Evolutionary conservation across 208 protist genomes (phyloP), one percentile per base, ranked within the genome.

Genomic region (Leishmania tarentolae): DNA sequence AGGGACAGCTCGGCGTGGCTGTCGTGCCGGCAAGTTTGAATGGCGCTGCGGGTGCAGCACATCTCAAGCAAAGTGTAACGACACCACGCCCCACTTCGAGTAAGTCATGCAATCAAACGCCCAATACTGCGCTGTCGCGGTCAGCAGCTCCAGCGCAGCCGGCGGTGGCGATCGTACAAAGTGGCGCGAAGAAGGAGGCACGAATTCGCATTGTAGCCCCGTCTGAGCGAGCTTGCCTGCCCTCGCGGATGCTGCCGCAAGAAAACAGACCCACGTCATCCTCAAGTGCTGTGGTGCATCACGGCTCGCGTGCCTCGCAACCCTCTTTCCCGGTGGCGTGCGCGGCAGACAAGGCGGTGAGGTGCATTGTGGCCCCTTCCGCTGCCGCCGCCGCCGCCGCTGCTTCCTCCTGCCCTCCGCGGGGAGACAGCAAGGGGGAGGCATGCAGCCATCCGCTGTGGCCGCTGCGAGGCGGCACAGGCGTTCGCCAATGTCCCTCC

Each of bases 1-100:
- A 94, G 47, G 93, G 90, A 17, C 88, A 87, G 13, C 75, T 86
- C 40, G 74, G 79, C 56, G 56, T 78, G 17, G 53, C 37, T 59
- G 74, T 66, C 8, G 76, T 52, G 35, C 1, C 35, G 6, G 46
- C 31, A 57, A 56, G 70, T 21, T 7, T 11, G 42, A 28, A 21
- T 56, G 42, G 19, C 42, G 46, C 46, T 56, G 40, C 40, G 65
- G 8, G 46, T 13, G 11, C 19, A n/a, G 66, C 40, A 40, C 31
- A 44, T 37, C 66, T 40, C 66, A 47, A 71, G 40, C 37, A 7
- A 61, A 13, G 44, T 1, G 35, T 44, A 31, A 3, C 44, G 44
- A 52, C 72, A n/a, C 46, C 50, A 13, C 72, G 28, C 52, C 47
- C 24, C n/a, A 44, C 31, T 19, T 42, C 56, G 42, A 44, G 40